Evolutionary conservation across 345 rosid species (phyloP).

Genomic region (Salix caprea): DNA sequence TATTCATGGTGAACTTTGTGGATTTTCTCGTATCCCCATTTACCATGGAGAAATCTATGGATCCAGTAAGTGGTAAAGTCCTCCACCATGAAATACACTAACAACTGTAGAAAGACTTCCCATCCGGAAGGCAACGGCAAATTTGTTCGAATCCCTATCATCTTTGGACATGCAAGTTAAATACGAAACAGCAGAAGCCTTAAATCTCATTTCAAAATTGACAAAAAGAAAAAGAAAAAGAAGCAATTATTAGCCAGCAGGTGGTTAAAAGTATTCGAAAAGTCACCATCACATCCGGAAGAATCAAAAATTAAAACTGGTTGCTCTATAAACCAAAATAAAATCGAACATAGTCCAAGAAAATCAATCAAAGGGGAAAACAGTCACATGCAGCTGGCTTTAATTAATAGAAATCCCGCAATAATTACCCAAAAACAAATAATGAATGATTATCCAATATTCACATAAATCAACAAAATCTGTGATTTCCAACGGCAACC

Average conservation of each 20-base stretch:
- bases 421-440: neutral
- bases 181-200: neutral
- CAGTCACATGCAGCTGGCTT: neutral
- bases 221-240: neutral
- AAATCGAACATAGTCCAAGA: neutral
- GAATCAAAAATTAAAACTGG: neutral
- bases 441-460: neutral
- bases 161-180: constrained; percentile 34
- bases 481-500: neutral
- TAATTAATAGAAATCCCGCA: neutral
- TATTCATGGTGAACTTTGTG: constrained; percentile 87
- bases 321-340: neutral
- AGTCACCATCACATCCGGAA: neutral
- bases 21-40: constrained; percentile 93
- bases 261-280: neutral
- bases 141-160: constrained; percentile 62
- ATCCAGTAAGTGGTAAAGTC: constrained; percentile 89
- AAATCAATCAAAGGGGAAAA: neutral
- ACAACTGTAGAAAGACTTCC: constrained; percentile 64
- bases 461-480: neutral
- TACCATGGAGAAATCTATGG: constrained; percentile 72
- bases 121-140: constrained; percentile 71
- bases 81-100: constrained; percentile 75
- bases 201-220: neutral
- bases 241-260: neutral